Percentiles rank a stretch among this genome's conserved stretches.
phyloP scores from a whole-genome alignment of 2,329 filamentous ascomycete genomes.

The Epichloe glyceriae region DNA sequence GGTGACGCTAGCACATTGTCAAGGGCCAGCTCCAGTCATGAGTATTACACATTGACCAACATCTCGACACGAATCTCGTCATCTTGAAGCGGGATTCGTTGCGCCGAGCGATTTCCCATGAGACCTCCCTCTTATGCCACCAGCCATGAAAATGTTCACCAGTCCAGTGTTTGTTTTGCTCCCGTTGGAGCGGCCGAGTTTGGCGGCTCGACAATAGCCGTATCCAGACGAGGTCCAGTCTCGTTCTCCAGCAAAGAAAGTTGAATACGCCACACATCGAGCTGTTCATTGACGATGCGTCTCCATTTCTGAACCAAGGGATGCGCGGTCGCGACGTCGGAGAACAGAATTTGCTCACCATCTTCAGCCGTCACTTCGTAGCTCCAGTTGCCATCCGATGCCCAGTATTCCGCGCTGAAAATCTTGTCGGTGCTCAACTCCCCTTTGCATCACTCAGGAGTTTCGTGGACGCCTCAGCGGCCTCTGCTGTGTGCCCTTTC shows the following conservation, averaged over 20 bases:
- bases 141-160: slow-evolving; percentile 16
- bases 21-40: background rate
- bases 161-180: slow-evolving; percentile 23
- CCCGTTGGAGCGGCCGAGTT: slow-evolving; percentile 12
- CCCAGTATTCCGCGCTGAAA: slow-evolving; percentile 55
- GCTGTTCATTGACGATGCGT: slow-evolving; percentile 18
- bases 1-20: background rate
- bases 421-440: slow-evolving; percentile 51
- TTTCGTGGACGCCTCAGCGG: slow-evolving; percentile 11
- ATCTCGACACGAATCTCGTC: background rate
- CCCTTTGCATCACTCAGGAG: slow-evolving; percentile 36
- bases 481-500: slow-evolving; percentile 13
- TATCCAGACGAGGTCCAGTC: slow-evolving; percentile 15
- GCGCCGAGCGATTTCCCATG: too few species aligned
- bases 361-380: slow-evolving; percentile 37
- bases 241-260: slow-evolving; percentile 21
- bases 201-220: slow-evolving; percentile 16
- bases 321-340: slow-evolving; percentile 53
- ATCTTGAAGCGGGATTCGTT: too few species aligned
- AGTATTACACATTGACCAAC: background rate
- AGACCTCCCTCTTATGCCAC: too few species aligned
- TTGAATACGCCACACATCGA: slow-evolving; percentile 22
- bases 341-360: slow-evolving; percentile 36
- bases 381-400: slow-evolving; percentile 57
- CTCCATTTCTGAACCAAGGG: slow-evolving; percentile 55